Conservation (phyloP, 345 rosid species). For the Ailanthus altissimus region DNA sequence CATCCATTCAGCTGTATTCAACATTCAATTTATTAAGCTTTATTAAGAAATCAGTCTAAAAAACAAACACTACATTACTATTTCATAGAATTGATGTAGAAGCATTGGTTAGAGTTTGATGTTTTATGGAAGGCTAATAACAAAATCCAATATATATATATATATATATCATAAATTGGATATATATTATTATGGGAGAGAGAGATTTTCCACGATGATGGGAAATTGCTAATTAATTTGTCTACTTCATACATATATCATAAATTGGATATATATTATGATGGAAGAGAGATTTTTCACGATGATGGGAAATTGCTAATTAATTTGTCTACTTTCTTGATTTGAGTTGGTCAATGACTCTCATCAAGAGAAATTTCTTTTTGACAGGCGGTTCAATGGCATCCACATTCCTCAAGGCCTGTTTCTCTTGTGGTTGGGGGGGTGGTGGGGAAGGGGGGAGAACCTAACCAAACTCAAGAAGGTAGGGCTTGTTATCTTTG, state of each 20-base stretch:
- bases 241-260: too few species aligned
- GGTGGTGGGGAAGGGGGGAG: too few species aligned
- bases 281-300: too few species aligned
- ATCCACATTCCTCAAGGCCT: conserved; percentile 62
- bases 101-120: conserved; percentile 3
- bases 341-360: conserved; percentile 13
- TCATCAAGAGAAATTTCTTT: not conserved
- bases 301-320: conserved; percentile 4
- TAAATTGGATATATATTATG: too few species aligned
- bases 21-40: too few species aligned
- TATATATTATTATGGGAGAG: too few species aligned
- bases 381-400: conserved; percentile 54
- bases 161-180: too few species aligned
- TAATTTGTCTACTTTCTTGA: conserved; percentile 10
- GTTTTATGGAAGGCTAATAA: not conserved
- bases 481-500: conserved; percentile 38
- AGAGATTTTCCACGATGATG: too few species aligned
- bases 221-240: too few species aligned
- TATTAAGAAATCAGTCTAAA: too few species aligned
- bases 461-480: conserved; percentile 68
- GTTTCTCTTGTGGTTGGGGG: conserved; percentile 88
- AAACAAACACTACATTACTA: too few species aligned
- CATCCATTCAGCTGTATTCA: too few species aligned
- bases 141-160: not conserved
- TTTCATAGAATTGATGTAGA: not conserved